Evolutionary conservation across 192 early-diverging fungal genomes (phyloP).

Genomic region (Backusella morwellensis): DNA sequence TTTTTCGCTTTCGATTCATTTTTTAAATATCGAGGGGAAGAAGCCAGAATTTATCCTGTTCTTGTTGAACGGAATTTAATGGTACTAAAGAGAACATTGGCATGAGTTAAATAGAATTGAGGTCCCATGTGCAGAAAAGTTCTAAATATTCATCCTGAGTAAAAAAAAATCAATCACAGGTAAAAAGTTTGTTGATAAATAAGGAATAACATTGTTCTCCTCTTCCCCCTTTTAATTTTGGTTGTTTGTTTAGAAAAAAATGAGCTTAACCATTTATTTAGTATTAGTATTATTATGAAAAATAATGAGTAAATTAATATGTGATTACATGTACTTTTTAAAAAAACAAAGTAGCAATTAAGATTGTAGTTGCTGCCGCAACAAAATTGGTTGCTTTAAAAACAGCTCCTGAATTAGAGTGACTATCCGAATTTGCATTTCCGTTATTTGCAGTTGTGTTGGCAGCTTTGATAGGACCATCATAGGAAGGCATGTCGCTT

Average conservation of each 20-base stretch:
- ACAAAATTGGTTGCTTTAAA: slow-evolving; percentile 6
- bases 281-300: neutral
- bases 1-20: neutral
- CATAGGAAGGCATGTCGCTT: slow-evolving; percentile 24
- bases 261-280: neutral
- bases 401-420: slow-evolving; percentile 1
- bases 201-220: neutral
- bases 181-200: neutral
- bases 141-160: neutral
- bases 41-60: neutral
- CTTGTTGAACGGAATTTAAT: neutral
- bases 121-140: neutral
- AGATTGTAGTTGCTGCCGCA: neutral
- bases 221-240: neutral
- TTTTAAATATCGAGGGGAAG: neutral
- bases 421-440: neutral
- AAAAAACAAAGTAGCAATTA: slow-evolving; percentile 8
- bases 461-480: slow-evolving; percentile 11
- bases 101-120: neutral
- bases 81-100: neutral
- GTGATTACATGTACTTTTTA: neutral
- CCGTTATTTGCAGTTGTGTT: neutral
- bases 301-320: neutral
- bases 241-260: neutral
- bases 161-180: neutral